A percentile compares a stretch with the other conserved stretches of the same genome.
Conservation (phyloP, 2,329 filamentous ascomycete genomes). For the Hypoxylon sp. region DNA sequence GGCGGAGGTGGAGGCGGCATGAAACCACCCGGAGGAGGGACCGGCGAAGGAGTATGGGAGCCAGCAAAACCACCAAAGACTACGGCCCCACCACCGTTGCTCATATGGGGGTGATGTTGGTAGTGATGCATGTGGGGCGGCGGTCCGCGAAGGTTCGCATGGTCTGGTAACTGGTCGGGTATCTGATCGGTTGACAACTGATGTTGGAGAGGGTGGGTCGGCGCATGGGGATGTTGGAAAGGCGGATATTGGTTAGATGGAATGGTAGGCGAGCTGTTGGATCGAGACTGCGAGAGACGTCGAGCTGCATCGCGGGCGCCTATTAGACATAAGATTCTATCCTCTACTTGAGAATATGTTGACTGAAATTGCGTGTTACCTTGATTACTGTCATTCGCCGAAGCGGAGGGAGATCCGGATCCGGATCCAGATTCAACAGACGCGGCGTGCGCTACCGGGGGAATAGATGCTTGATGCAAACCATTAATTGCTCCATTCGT, state of each 20-base stretch:
- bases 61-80: conserved; percentile 70
- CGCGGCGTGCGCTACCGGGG: conserved; percentile 30
- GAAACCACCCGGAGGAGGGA: conserved; percentile 63
- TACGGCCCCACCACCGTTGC: conserved; percentile 64
- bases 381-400: conserved; percentile 37
- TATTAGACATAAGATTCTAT: conserved; percentile 46
- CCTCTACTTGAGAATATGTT: conserved; percentile 21
- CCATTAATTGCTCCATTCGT: conserved; percentile 22
- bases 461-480: conserved; percentile 18
- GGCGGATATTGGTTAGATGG: conserved; percentile 42
- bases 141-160: conserved; percentile 47
- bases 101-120: conserved; percentile 68
- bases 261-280: conserved; percentile 43
- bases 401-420: conserved; percentile 16
- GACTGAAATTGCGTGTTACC: conserved; percentile 42
- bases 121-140: conserved; percentile 51
- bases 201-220: conserved; percentile 43
- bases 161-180: conserved; percentile 46
- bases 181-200: conserved; percentile 45
- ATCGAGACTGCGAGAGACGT: conserved; percentile 44
- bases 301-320: conserved; percentile 37
- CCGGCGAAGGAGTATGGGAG: conserved; percentile 72
- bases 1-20: conserved; percentile 65
- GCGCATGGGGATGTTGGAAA: conserved; percentile 35
- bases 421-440: conserved; percentile 19